Evolutionary conservation across 352 stramenopile species (phyloP), one percentile per base, ranked within the genome.

Genomic region (Globisporangium okanoganense): DNA sequence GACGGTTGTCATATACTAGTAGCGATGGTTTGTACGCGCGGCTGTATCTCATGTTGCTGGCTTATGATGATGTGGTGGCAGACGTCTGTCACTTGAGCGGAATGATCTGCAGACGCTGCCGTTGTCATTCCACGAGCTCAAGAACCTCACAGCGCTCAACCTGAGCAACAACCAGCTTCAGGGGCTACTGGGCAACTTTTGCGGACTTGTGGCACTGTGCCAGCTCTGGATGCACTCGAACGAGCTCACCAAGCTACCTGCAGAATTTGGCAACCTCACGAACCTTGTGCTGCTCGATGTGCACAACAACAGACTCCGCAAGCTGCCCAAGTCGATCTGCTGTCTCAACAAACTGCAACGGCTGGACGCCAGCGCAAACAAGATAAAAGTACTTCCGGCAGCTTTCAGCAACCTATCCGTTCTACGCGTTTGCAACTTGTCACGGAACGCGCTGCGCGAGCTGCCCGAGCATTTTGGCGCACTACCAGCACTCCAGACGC

Each of bases 101-200:
- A 88, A 88, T 52, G 58, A 84, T 61, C 54, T 88, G 0, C 73
- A 84, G 61, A 68, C 72, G 31, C 67, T 88, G 10, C 78, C 78
- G 20, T 62, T 88, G 22, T 88, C 78, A 10, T 84, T 88, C 41
- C 65, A 76, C 25, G 67, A 82, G 27, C 66, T 88, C 5, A 38
- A 58, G 27, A 65, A 55, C 4, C 65, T 88, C 1, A 62, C 60
- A 7, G 60, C 64, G 12, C 63, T 85, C 0, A 71, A 88, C 47
- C 47, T 85, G 43, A 81, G 75, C 48, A 57, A 64, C 47, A 88
- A 88, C 36, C 54, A 70, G 20, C 25, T 88, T 3, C 64, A 74
- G 16, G 70, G 65, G 0, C 65, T 88, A 2, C 38, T 84, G 2
- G 78, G 76, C 14, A 88, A 82, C 43, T 84, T 88, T 29, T 85